Conservation (phyloP, 2,329 filamentous ascomycete genomes). For the Diplodia corticola region DNA sequence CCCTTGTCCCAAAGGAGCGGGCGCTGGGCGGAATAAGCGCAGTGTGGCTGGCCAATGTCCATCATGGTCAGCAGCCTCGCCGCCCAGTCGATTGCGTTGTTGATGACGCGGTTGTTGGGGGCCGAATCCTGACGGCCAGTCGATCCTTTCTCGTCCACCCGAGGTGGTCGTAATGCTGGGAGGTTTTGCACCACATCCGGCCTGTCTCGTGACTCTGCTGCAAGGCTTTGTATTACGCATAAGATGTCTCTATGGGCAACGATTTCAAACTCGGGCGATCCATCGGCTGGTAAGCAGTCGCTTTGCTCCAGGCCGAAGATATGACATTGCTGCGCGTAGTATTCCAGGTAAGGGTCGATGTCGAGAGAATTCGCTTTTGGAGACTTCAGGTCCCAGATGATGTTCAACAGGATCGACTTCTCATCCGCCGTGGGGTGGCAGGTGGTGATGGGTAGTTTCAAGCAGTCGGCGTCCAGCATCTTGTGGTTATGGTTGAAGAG, state of each 20-base stretch:
- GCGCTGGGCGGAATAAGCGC: neutral
- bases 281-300: neutral
- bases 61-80: neutral
- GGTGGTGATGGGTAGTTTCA: neutral
- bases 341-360: neutral
- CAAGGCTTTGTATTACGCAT: neutral
- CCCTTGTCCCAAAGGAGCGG: neutral
- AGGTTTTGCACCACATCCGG: neutral
- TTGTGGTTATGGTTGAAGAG: neutral
- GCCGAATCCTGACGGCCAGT: neutral
- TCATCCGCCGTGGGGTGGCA: neutral
- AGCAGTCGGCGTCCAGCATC: neutral
- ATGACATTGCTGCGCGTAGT: neutral
- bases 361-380: neutral
- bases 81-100: slow-evolving; percentile 4
- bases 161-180: neutral
- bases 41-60: neutral
- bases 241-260: neutral
- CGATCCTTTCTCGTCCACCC: too few relatives aligned
- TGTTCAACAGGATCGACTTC: neutral
- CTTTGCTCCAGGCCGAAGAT: slow-evolving; percentile 1
- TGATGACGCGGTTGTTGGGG: neutral
- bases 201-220: neutral
- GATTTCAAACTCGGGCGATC: neutral
- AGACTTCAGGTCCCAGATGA: neutral